phyloP scores from a whole-genome alignment of 2,329 filamentous ascomycete genomes.

The Aspergillus sp. region DNA sequence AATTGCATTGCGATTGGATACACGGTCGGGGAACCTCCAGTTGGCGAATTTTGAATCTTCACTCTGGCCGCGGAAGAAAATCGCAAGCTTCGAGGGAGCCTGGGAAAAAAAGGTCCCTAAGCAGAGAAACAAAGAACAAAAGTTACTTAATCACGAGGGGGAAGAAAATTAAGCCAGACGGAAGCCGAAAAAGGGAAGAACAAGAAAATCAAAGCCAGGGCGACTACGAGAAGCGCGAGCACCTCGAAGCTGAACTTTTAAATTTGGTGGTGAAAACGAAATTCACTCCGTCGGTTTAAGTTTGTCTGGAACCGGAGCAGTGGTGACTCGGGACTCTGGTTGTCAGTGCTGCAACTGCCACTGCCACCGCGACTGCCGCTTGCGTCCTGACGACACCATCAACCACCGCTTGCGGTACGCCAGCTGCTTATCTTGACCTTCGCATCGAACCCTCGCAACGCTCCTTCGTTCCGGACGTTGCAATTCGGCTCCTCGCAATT shows the following conservation, averaged over 20 bases:
- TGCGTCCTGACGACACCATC: slow-evolving; percentile 39
- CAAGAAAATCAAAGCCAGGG: neutral
- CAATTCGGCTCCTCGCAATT: slow-evolving; percentile 1
- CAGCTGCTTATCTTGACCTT: neutral
- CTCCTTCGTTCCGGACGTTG: slow-evolving; percentile 2
- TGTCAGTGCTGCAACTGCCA: neutral
- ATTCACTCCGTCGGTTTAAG: slow-evolving; percentile 21
- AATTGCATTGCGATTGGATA: slow-evolving; percentile 9
- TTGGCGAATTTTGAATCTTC: slow-evolving; percentile 8
- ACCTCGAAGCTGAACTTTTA: slow-evolving; percentile 1
- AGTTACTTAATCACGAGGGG: slow-evolving; percentile 3
- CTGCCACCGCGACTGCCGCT: slow-evolving; percentile 28
- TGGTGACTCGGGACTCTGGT: neutral
- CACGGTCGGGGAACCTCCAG: slow-evolving; percentile 8
- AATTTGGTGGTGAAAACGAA: slow-evolving; percentile 6
- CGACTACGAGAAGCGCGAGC: neutral
- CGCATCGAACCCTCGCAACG: neutral
- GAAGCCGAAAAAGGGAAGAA: neutral
- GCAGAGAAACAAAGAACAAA: slow-evolving; percentile 4
- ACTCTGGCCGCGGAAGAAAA: slow-evolving; percentile 1
- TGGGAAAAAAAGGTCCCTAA: neutral
- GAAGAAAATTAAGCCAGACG: neutral
- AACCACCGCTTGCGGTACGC: slow-evolving; percentile 29
- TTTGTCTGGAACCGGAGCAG: slow-evolving; percentile 29
- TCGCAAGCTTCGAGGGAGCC: neutral